phyloP scores from a whole-genome alignment of 2,329 filamentous ascomycete species.

The Zelopaecilomyces penicillatus region DNA sequence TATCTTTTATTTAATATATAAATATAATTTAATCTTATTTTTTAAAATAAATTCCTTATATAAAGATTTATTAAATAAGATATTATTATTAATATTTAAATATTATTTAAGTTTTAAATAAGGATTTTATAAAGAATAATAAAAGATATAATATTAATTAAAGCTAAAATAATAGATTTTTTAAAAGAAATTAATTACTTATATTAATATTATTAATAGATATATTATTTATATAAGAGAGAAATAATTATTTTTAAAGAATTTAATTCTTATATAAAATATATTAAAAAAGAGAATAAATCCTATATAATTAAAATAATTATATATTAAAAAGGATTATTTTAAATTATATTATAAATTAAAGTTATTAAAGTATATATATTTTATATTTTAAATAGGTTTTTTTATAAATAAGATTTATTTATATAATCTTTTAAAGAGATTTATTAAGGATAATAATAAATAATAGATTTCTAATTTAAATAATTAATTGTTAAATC shows the following conservation, averaged over 20 bases:
- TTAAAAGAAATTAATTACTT: background rate
- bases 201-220: background rate
- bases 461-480: background rate
- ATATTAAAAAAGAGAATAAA: background rate
- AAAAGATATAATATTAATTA: background rate
- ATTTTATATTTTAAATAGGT: background rate
- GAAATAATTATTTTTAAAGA: background rate
- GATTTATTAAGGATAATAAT: background rate
- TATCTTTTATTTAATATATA: background rate
- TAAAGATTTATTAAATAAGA: background rate
- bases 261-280: background rate
- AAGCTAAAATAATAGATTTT: background rate
- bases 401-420: background rate
- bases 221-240: background rate
- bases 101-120: background rate
- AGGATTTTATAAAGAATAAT: background rate
- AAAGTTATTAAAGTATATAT: background rate
- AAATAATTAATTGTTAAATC: no score
- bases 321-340: background rate
- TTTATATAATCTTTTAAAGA: background rate
- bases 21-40: background rate
- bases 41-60: background rate
- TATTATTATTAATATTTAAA: background rate
- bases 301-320: background rate
- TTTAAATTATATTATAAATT: background rate